Evolutionary conservation across 495 filamentous ascomycete genomes (phyloP).

Genomic region (Chaetomium tenue): DNA sequence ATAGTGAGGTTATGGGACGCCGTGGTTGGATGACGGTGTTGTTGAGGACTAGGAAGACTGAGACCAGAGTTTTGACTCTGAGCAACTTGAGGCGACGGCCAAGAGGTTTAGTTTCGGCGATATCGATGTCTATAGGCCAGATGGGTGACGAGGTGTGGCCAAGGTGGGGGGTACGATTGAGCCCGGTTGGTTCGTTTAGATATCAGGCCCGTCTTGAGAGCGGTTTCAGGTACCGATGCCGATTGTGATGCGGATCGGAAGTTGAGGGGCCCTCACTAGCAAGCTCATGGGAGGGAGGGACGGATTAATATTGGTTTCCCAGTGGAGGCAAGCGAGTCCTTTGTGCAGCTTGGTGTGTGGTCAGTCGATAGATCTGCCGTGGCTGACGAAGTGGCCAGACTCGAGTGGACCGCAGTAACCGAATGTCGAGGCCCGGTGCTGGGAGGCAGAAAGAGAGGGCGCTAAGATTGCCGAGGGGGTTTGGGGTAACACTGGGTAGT

Average conservation of each 20-base stretch:
- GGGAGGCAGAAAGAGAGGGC: conserved; percentile 3
- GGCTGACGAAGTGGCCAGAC: conserved; percentile 13
- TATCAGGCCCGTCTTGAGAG: conserved; percentile 22
- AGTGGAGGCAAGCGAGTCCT: background rate
- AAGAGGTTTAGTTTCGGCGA: background rate
- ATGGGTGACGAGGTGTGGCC: background rate
- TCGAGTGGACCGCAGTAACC: conserved; percentile 3
- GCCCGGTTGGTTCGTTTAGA: conserved; percentile 4
- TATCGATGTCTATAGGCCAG: background rate
- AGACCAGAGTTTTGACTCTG: background rate
- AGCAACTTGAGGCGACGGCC: background rate
- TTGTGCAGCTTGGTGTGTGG: conserved; percentile 6
- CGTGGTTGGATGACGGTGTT: background rate
- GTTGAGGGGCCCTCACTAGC: conserved; percentile 38
- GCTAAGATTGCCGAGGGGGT: conserved; percentile 9
- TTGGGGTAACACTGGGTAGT: background rate
- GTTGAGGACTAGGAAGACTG: background rate
- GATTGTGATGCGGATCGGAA: conserved; percentile 20
- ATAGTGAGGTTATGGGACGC: conserved; percentile 20
- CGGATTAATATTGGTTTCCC: conserved; percentile 14
- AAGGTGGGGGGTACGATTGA: background rate
- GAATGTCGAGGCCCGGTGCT: background rate
- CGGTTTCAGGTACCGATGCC: conserved; percentile 34
- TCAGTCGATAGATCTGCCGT: conserved; percentile 3
- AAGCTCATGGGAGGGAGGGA: conserved; percentile 35